A percentile compares a stretch with the other conserved stretches of the same genome.
Evolutionary conservation across 805 yeast species (phyloP).

Genomic region (Danielia reshetovae): DNA sequence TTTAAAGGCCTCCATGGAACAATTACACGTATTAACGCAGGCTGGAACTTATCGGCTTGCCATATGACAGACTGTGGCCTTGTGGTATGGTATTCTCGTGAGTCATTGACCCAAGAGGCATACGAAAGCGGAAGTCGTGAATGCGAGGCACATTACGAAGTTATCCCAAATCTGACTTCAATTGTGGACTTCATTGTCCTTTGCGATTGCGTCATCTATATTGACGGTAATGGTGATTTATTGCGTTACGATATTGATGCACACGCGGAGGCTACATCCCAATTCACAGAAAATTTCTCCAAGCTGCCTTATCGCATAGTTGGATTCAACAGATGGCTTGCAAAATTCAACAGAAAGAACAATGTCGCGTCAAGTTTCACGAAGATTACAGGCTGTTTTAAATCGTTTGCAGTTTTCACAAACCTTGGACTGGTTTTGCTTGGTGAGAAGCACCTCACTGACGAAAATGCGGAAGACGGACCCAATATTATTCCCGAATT

Average conservation of each 20-base stretch:
- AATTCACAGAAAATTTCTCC: background rate
- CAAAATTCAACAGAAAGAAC: slow-evolving; percentile 14
- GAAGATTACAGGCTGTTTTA: slow-evolving; percentile 53
- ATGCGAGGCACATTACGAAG: slow-evolving; percentile 33
- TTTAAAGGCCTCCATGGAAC: slow-evolving; percentile 29
- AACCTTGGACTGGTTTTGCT: slow-evolving; percentile 45
- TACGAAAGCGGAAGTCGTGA: slow-evolving; percentile 12
- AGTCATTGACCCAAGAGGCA: slow-evolving; percentile 15
- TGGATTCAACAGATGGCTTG: slow-evolving; percentile 29
- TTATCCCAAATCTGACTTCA: slow-evolving; percentile 38
- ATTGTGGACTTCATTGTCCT: slow-evolving; percentile 56
- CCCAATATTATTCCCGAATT: slow-evolving; percentile 31
- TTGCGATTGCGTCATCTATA: slow-evolving; percentile 47
- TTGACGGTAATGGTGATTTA: slow-evolving; percentile 42
- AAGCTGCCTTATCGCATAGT: background rate
- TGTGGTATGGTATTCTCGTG: slow-evolving; percentile 50
- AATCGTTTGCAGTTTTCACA: slow-evolving; percentile 52
- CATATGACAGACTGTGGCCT: slow-evolving; percentile 49
- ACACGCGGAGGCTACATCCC: slow-evolving; percentile 1
- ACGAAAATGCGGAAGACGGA: slow-evolving; percentile 1
- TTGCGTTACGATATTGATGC: slow-evolving; percentile 29
- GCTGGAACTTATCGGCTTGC: slow-evolving; percentile 62
- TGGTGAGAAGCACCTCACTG: slow-evolving; percentile 26
- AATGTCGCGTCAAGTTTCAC: slow-evolving; percentile 32
- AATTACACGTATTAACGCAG: slow-evolving; percentile 53